Conservation (phyloP, 805 yeast species). For the Nakazawaea pomicola region DNA sequence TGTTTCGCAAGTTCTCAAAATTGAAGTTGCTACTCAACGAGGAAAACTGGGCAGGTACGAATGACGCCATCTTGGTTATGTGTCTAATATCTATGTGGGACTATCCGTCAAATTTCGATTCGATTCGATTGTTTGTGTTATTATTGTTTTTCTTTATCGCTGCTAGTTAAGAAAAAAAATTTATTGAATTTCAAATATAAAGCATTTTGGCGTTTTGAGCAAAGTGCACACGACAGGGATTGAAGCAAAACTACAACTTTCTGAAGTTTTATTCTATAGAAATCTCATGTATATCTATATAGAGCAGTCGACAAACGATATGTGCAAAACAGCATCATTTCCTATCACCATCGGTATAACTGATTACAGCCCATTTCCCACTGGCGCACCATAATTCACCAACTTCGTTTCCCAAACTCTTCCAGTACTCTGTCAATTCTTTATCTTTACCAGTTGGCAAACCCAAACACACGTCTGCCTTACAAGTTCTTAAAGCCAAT, state of each 20-base stretch:
- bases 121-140: background rate
- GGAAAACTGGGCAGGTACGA: conserved; percentile 32
- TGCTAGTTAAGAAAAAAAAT: too few relatives aligned
- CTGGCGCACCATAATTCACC: conserved; percentile 80
- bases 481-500: conserved; percentile 83
- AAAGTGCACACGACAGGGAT: too few relatives aligned
- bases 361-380: conserved; percentile 93
- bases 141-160: background rate
- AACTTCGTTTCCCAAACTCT: conserved; percentile 49
- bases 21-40: conserved; percentile 27
- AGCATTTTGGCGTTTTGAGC: too few relatives aligned
- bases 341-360: conserved; percentile 40
- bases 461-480: conserved; percentile 94
- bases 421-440: conserved; percentile 55
- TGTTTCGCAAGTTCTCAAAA: conserved; percentile 28
- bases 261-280: too few relatives aligned
- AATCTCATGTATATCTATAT: too few relatives aligned
- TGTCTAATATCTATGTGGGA: too few relatives aligned
- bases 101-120: background rate
- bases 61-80: conserved; percentile 16
- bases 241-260: too few relatives aligned
- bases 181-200: too few relatives aligned
- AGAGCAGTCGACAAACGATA: too few relatives aligned
- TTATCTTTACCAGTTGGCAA: conserved; percentile 69
- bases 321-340: too few relatives aligned